phyloP scores from a whole-genome alignment of 108 stramenopile species.

The Pseudonitzschia pungens region DNA sequence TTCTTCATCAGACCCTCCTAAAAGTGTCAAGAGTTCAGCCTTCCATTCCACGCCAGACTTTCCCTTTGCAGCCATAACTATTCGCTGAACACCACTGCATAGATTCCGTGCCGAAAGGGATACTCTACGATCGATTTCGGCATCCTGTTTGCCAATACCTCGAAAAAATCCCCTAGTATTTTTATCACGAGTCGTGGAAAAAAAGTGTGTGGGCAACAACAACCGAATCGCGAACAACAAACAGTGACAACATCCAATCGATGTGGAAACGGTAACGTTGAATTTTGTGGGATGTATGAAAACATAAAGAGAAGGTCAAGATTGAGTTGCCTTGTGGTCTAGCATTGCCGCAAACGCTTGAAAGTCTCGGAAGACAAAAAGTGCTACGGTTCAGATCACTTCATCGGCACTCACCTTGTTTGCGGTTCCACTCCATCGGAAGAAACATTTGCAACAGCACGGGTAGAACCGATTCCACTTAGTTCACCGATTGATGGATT shows the following conservation, averaged over 20 bases:
- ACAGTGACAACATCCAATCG: no score
- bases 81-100: slow-evolving; percentile 76
- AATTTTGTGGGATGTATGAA: no score
- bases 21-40: slow-evolving; percentile 51
- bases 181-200: neutral
- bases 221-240: neutral
- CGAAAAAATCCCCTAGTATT: slow-evolving; percentile 16
- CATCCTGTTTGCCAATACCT: slow-evolving; percentile 40
- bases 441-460: neutral
- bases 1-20: slow-evolving; percentile 66
- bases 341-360: neutral
- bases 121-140: slow-evolving; percentile 79
- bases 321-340: neutral
- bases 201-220: neutral
- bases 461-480: neutral
- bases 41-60: slow-evolving; percentile 70
- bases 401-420: slow-evolving; percentile 1
- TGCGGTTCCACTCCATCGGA: neutral
- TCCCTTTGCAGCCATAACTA: slow-evolving; percentile 75
- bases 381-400: neutral
- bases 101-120: slow-evolving; percentile 70
- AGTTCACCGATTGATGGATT: neutral
- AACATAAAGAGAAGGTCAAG: no score
- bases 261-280: no score
- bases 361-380: neutral